These are phyloP conservation scores for Xerocomus cyaneibrunnescens DNA, from an alignment of 1,284 basidiomycete species.

Conservation along the genomic window DNA sequence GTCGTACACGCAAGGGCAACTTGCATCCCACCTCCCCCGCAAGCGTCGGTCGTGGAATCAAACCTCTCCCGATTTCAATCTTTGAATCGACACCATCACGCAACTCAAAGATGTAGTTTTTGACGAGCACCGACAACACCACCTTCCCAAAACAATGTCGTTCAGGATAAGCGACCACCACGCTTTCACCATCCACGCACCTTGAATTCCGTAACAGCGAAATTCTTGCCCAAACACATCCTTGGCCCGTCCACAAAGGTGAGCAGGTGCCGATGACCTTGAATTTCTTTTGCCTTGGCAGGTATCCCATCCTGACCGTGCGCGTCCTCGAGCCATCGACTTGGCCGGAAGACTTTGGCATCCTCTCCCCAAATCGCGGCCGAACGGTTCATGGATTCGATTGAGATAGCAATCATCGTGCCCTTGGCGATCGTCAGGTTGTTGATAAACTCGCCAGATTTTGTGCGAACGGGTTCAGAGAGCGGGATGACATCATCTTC, in stretches of 20 bases:
- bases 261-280: not conserved
- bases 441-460: constrained; percentile 37
- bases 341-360: constrained; percentile 19
- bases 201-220: not conserved
- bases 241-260: not conserved
- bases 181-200: not conserved
- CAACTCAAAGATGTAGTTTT: too few species aligned
- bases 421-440: constrained; percentile 46
- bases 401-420: constrained; percentile 41
- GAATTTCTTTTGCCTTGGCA: not conserved
- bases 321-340: not conserved
- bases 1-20: too few species aligned
- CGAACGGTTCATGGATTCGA: constrained; percentile 47
- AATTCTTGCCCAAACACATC: not conserved
- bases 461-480: constrained; percentile 18
- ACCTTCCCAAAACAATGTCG: too few species aligned
- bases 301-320: not conserved
- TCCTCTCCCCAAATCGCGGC: constrained; percentile 45
- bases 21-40: too few species aligned
- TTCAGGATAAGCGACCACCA: too few species aligned
- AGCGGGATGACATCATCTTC: constrained; percentile 57
- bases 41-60: too few species aligned
- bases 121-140: too few species aligned
- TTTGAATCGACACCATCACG: too few species aligned
- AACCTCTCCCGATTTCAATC: too few species aligned